Percentiles rank a stretch among this genome's conserved stretches.
Evolutionary conservation across 768 basidiomycete species (phyloP).

Genomic region (Amanita rubescens): DNA sequence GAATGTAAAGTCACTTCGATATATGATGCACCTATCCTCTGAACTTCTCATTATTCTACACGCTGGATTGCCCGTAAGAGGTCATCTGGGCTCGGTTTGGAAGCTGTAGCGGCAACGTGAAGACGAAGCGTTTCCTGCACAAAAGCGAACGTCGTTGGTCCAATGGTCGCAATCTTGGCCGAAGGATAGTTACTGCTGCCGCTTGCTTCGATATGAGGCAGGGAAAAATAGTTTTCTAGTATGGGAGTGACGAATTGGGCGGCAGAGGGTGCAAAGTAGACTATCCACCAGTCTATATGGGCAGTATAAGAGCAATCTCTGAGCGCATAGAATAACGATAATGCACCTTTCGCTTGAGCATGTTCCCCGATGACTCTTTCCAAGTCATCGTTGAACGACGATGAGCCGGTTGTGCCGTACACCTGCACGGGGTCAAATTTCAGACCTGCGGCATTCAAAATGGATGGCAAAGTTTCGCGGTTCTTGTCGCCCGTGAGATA

Average conservation of each 20-base stretch:
- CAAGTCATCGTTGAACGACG: slow-evolving; percentile 41
- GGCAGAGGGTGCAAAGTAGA: slow-evolving; percentile 70
- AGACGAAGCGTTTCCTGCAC: slow-evolving; percentile 38
- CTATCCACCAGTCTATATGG: slow-evolving; percentile 50
- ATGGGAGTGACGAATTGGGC: slow-evolving; percentile 50
- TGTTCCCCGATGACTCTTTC: not conserved
- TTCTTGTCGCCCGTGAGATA: slow-evolving; percentile 90
- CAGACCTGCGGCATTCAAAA: slow-evolving; percentile 40
- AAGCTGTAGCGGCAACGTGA: slow-evolving; percentile 46
- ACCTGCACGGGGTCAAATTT: slow-evolving; percentile 49
- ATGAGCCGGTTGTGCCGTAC: slow-evolving; percentile 59
- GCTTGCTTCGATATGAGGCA: slow-evolving; percentile 17
- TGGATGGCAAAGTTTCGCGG: slow-evolving; percentile 51
- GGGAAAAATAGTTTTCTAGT: slow-evolving; percentile 36
- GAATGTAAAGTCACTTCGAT: too few species aligned
- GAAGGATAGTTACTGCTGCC: not conserved
- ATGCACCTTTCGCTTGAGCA: not conserved
- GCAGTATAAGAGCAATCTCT: not conserved
- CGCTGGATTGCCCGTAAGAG: slow-evolving; percentile 28
- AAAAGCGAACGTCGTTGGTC: slow-evolving; percentile 54
- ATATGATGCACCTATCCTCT: too few species aligned
- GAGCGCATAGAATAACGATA: not conserved
- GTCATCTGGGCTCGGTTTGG: slow-evolving; percentile 49
- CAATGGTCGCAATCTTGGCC: slow-evolving; percentile 53
- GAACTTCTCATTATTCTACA: not conserved